Evolutionary conservation across 495 filamentous ascomycete species (phyloP), one percentile per base, ranked within the genome.

Genomic region (Sporormia fimetaria): DNA sequence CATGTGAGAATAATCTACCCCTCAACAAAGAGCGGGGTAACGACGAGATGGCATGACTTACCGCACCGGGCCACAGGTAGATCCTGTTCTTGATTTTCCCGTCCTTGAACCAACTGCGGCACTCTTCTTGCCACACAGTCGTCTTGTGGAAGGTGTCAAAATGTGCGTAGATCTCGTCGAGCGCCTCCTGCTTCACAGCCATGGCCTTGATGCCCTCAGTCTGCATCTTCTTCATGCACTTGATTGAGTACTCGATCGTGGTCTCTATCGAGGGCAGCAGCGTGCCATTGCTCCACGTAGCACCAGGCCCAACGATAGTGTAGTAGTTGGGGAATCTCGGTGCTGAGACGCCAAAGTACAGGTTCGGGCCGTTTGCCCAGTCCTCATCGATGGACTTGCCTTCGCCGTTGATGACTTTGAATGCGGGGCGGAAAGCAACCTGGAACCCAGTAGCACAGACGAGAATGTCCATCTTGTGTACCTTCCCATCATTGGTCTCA

Each of bases 71-170:
- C 59, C 59, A 59, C n/a, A 56, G 43, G 41, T 60, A 64, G 23
- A 64, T 61, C 11, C 58, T 33, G 42, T 63, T 61, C 54, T 63
- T 61, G 48, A 64, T 52, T 45, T 60, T 64, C 14, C 58, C 57
- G 37, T 60, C 51, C 47, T 63, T 62, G 47, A 57, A 60, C 59
- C 60, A 63, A 47, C 50, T 54, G n/a, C 55, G 40, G 49, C 61
- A 64, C 20, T 57, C 60, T 21, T 57, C 56, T 33, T 55, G 18
- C 56, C 51, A 61, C 1, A 63, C 60, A 8, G 55, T 57, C 4
- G 15, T 41, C 37, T 57, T 48, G 42, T 56, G 51, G 41, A 46
- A 59, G 37, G 47, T 35, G 40, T 62, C 57, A 35, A 59, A 55
- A 36, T 64, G 54, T 0, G 44, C 48, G 33, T 61, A 59, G 33